These are phyloP conservation scores for Rhinocladiella mackenziei DNA, from an alignment of 2,329 filamentous ascomycete species.

Conservation along the genomic window DNA sequence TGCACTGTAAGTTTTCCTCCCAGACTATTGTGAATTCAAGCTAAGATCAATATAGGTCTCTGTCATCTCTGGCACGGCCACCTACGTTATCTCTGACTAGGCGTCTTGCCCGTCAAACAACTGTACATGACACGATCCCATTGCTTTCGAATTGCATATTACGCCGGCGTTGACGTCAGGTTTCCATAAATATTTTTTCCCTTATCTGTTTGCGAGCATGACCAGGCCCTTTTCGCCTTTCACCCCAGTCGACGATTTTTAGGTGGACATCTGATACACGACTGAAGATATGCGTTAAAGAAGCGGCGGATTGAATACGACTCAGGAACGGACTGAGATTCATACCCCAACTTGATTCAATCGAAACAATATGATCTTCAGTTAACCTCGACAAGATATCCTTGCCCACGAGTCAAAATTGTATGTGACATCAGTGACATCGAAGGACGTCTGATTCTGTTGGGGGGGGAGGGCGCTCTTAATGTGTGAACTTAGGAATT, in stretches of 20 bases:
- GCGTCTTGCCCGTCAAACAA: conserved; percentile 1
- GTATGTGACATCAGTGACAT: too few species aligned
- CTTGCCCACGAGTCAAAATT: too few species aligned
- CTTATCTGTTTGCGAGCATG: conserved; percentile 12
- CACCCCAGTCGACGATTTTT: conserved; percentile 9
- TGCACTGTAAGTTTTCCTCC: conserved; percentile 68
- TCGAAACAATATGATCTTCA: too few species aligned
- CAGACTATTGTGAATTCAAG: conserved; percentile 1
- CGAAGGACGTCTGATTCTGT: too few species aligned
- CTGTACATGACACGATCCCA: conserved; percentile 23
- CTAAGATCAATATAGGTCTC: conserved; percentile 41
- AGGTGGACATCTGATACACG: conserved; percentile 4
- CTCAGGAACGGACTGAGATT: neutral
- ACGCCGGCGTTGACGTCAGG: conserved; percentile 24
- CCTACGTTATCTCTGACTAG: conserved; percentile 43
- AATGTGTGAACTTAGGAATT: too few species aligned
- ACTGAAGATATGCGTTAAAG: too few species aligned
- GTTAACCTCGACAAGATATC: too few species aligned
- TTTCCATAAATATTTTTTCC: conserved; percentile 14
- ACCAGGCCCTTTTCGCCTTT: neutral
- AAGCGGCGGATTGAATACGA: neutral
- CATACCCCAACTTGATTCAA: too few species aligned
- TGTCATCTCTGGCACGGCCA: conserved; percentile 48
- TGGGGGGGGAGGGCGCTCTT: too few species aligned
- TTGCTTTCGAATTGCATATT: conserved; percentile 22